These are phyloP conservation scores for Taxawa tesnikishii DNA, from an alignment of 2,329 filamentous ascomycete genomes.

Conservation along the genomic window DNA sequence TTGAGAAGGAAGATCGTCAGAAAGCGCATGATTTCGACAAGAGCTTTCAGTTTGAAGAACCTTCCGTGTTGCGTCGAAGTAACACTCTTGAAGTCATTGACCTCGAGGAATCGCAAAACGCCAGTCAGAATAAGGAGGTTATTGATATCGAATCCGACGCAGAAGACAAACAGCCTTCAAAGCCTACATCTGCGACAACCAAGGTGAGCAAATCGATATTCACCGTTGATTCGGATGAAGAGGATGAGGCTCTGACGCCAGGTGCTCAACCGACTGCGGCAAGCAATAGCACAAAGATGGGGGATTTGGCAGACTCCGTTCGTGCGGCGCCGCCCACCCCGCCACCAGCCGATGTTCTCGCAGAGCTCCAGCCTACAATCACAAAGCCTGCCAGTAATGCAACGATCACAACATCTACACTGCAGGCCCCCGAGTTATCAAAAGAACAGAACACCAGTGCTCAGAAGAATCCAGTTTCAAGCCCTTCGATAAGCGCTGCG, in stretches of 20 bases:
- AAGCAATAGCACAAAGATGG: conserved; percentile 25
- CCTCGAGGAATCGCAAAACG: conserved; percentile 27
- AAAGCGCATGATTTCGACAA: conserved; percentile 44
- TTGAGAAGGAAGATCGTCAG: conserved; percentile 37
- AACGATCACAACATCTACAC: background rate
- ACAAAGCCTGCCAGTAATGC: conserved; percentile 4
- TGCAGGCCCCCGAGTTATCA: background rate
- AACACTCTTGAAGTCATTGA: conserved; percentile 36
- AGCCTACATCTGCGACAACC: too few species aligned
- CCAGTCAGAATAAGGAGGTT: conserved; percentile 33
- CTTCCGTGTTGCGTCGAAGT: conserved; percentile 44
- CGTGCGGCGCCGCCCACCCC: conserved; percentile 26
- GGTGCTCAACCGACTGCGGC: too few species aligned
- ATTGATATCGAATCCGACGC: conserved; percentile 20
- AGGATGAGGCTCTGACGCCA: too few species aligned
- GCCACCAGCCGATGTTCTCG: conserved; percentile 8
- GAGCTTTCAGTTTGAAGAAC: conserved; percentile 42
- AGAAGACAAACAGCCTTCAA: too few species aligned
- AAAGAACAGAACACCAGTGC: too few species aligned
- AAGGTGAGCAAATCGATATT: too few species aligned
- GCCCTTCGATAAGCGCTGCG: too few species aligned
- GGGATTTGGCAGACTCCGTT: conserved; percentile 31
- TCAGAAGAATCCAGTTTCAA: too few species aligned
- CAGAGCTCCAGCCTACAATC: conserved; percentile 3
- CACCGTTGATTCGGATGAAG: too few species aligned